These are phyloP conservation scores for Ceratocystis diversiconidia DNA, from an alignment of 2,329 filamentous ascomycete genomes.

Conservation along the genomic window DNA sequence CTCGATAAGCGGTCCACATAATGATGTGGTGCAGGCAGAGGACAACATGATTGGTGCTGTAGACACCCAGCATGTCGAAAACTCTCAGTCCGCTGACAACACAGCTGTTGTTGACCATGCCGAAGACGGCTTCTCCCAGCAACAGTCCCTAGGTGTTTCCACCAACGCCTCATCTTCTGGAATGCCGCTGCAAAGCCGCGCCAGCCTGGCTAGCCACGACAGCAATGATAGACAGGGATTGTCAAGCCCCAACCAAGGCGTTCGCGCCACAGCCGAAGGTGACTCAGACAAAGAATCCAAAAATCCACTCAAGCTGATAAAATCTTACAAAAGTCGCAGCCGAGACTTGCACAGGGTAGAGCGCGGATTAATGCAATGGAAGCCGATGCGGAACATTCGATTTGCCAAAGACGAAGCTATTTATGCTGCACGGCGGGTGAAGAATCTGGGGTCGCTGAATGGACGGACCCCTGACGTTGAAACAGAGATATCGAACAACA, in stretches of 20 bases:
- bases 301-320: constrained; percentile 43
- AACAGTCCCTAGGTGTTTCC: background rate
- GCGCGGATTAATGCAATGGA: constrained; percentile 89
- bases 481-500: constrained; percentile 39
- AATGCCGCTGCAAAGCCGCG: background rate
- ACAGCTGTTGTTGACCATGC: background rate
- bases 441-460: constrained; percentile 60
- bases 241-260: constrained; percentile 22
- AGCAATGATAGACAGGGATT: constrained; percentile 30
- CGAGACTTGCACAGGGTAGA: constrained; percentile 73
- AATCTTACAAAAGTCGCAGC: constrained; percentile 52
- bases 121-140: background rate
- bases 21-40: background rate
- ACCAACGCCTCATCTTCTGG: background rate
- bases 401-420: constrained; percentile 83
- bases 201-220: background rate
- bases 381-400: constrained; percentile 66
- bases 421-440: constrained; percentile 61
- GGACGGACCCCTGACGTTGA: constrained; percentile 81
- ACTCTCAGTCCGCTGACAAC: background rate
- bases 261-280: constrained; percentile 22
- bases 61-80: background rate
- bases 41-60: background rate
- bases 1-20: constrained; percentile 1
- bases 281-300: constrained; percentile 28